Percentiles rank a stretch among this genome's conserved stretches.
phyloP scores from a whole-genome alignment of 371 early-diverging fungal genomes.

The Mucor circinelloides region DNA sequence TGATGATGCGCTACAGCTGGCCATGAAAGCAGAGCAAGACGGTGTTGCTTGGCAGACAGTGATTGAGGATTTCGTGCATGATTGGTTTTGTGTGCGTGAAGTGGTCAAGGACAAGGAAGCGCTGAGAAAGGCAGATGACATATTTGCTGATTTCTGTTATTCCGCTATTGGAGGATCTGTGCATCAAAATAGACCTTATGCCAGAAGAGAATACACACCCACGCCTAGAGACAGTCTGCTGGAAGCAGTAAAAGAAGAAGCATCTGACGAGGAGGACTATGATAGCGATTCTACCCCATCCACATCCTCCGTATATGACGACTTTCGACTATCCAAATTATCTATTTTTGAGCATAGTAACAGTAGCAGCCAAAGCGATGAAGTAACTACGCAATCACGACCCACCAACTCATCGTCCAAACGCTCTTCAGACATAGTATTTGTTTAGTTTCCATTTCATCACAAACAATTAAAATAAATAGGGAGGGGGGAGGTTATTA shows the following conservation, averaged over 20 bases:
- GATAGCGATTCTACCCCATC: not conserved
- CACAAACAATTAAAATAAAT: constrained; percentile 5
- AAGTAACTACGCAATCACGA: not conserved
- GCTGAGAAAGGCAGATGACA: constrained; percentile 35
- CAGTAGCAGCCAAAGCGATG: not conserved
- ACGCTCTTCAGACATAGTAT: constrained; percentile 17
- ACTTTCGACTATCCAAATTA: constrained; percentile 14
- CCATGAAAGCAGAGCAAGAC: constrained; percentile 43
- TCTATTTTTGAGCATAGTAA: constrained; percentile 1
- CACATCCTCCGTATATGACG: constrained; percentile 3
- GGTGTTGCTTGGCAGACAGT: constrained; percentile 45
- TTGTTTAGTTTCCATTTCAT: constrained; percentile 11
- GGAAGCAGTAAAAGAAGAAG: constrained; percentile 31
- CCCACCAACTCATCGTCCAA: constrained; percentile 5
- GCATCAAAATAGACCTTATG: not conserved
- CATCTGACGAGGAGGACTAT: constrained; percentile 1
- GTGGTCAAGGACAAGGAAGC: constrained; percentile 47
- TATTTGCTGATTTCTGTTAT: constrained; percentile 48
- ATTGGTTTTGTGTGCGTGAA: constrained; percentile 56
- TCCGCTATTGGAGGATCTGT: constrained; percentile 16
- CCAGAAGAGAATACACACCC: constrained; percentile 11
- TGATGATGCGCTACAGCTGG: constrained; percentile 49
- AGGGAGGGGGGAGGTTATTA: not conserved
- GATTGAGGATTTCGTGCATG: constrained; percentile 45
- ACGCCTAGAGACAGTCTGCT: constrained; percentile 48